Conservation (phyloP, 2,329 filamentous ascomycete genomes). For the Cordyceps cicadae region DNA sequence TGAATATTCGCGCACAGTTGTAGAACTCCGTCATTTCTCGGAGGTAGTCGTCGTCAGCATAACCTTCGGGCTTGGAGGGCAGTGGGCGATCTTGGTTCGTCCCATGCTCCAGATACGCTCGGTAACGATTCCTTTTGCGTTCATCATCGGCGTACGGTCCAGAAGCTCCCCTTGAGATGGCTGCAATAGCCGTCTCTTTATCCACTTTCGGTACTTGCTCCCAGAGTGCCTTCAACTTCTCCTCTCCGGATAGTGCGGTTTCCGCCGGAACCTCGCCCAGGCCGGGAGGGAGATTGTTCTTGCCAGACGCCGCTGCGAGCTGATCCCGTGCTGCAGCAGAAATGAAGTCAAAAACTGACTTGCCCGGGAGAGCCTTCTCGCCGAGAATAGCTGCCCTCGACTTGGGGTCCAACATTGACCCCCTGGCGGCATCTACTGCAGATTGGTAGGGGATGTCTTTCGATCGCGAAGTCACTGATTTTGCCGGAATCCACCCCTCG, state of each 20-base stretch:
- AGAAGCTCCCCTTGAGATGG: constrained; percentile 55
- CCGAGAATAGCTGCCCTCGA: constrained; percentile 72
- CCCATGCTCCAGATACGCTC: constrained; percentile 69
- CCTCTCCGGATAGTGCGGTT: constrained; percentile 53
- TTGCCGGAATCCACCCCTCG: constrained; percentile 62
- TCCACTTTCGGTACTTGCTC: constrained; percentile 56
- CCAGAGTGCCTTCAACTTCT: constrained; percentile 50
- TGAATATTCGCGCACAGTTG: constrained; percentile 64
- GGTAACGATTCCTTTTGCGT: constrained; percentile 71
- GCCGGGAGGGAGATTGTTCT: constrained; percentile 66
- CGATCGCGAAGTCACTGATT: constrained; percentile 22
- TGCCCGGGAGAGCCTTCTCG: constrained; percentile 69
- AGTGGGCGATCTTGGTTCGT: constrained; percentile 41
- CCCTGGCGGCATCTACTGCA: constrained; percentile 67
- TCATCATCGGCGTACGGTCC: constrained; percentile 78
- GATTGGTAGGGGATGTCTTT: constrained; percentile 44
- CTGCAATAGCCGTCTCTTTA: constrained; percentile 58
- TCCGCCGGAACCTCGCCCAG: constrained; percentile 64
- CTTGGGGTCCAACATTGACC: constrained; percentile 66
- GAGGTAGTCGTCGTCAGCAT: constrained; percentile 63
- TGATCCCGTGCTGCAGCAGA: constrained; percentile 68
- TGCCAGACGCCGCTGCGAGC: constrained; percentile 68
- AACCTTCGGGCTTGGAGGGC: constrained; percentile 36
- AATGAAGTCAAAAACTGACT: constrained; percentile 93
- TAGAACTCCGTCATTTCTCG: constrained; percentile 72